A percentile compares a stretch with the other conserved stretches of the same genome.
Conservation (phyloP, 1,284 basidiomycete genomes). For the Omphalotus olearius region DNA sequence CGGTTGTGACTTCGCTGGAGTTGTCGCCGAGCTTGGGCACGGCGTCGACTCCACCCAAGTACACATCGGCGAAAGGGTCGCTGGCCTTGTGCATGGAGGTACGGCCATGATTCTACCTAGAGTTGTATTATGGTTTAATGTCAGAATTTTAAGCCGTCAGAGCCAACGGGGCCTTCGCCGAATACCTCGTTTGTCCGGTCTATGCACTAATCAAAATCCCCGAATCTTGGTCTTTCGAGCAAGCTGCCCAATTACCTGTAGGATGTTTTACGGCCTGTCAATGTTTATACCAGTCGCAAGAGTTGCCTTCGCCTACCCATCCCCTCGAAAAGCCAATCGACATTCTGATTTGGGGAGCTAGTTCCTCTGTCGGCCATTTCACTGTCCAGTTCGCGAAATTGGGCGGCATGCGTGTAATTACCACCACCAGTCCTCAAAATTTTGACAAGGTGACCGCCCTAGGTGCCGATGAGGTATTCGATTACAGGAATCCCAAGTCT, state of each 20-base stretch:
- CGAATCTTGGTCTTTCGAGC: conserved; percentile 25
- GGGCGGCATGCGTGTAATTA: conserved; percentile 32
- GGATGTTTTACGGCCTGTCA: conserved; percentile 18
- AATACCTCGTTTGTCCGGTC: conserved; percentile 25
- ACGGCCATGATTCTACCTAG: background rate
- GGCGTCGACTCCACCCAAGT: conserved; percentile 18
- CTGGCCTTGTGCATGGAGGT: conserved; percentile 26
- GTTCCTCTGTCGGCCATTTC: conserved; percentile 31
- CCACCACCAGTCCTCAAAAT: conserved; percentile 28
- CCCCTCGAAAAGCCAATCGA: conserved; percentile 9
- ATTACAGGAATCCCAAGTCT: conserved; percentile 27
- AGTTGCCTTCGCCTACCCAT: conserved; percentile 20
- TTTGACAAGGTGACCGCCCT: conserved; percentile 3
- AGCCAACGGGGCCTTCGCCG: conserved; percentile 28
- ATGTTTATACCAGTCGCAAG: conserved; percentile 24
- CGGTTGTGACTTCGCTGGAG: conserved; percentile 24
- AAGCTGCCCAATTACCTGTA: conserved; percentile 26
- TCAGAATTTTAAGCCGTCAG: conserved; percentile 1
- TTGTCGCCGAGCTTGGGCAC: conserved; percentile 23
- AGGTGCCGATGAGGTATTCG: conserved; percentile 35
- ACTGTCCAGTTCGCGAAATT: conserved; percentile 37
- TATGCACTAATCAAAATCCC: conserved; percentile 25
- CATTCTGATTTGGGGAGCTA: conserved; percentile 33
- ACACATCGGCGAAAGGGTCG: conserved; percentile 25
- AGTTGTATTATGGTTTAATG: conserved; percentile 1